Evolutionary conservation across 2,329 filamentous ascomycete genomes (phyloP), one percentile per base, ranked within the genome.

Genomic region (Xenosphaeropsis pyriputrescens): DNA sequence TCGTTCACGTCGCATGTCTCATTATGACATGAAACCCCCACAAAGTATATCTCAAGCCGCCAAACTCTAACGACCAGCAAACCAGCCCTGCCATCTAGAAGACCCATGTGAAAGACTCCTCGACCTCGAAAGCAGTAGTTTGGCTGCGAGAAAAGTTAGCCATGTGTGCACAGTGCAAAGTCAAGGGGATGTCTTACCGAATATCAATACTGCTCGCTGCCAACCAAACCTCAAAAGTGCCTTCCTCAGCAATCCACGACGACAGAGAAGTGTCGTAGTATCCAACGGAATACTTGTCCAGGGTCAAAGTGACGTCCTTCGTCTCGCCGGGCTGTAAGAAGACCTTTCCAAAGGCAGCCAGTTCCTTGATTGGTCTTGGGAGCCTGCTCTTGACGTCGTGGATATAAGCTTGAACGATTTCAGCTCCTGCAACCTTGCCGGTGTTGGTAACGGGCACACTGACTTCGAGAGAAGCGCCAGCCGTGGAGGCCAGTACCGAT

Each of bases 211-310:
- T 73, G 33, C 70, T 76, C 7, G 75, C 67, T 2, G 74, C 77
- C 47, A 82, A 62, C 34, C 78, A 49, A 2, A 76, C 65, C 39
- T 70, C 60, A 50, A 80, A 82, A 2, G 47, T 51, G 1, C 77
- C 77, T 55, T 76, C 68, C 53, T 81, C 77, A 0, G 75, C 75
- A 44, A 80, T 68, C 77, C 77, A 83, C 5, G 62, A 65, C 5
- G 60, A 58, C 13, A 73, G 49, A 3, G 63, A 61, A 13, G 70
- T 71, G 44, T 82, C 74, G 45, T 75, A 82, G 55, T 81, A 82
- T 4, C 64, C 64, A 8, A 67, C 58, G 3, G 63, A 62, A 40
- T 68, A 61, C 47, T 63, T 67, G 43, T 67, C 58, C 5, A 68
- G 47, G 17, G 44, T 53, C 30, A 70, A 47, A 16, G 54, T 51